A percentile compares a stretch with the other conserved stretches of the same genome.
These are phyloP conservation scores for Eucalyptus shirleyi DNA, from an alignment of 345 rosid species.

Conservation along the genomic window DNA sequence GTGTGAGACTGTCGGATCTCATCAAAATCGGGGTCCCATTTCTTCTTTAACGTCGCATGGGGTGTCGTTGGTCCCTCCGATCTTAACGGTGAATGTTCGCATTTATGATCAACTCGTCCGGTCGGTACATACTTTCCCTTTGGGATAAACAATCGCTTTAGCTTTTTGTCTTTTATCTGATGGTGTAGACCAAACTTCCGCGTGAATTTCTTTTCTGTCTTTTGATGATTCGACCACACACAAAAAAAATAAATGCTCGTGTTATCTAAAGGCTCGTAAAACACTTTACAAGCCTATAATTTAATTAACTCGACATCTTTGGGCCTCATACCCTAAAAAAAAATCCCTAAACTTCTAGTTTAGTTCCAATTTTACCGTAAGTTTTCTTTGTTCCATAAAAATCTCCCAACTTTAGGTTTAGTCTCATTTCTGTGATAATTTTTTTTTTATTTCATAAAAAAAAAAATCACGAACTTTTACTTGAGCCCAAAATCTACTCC, in stretches of 20 bases:
- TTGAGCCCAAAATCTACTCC: accelerated
- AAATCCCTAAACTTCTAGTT: no score
- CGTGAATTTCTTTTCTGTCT: neutral
- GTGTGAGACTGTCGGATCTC: neutral
- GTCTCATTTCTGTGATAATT: neutral
- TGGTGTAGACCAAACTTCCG: neutral
- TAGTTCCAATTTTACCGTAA: no score
- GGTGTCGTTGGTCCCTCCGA: neutral
- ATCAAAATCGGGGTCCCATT: neutral
- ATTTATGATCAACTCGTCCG: neutral
- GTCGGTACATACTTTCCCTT: neutral
- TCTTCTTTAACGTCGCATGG: neutral
- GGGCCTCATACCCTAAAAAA: neutral
- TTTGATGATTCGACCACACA: neutral
- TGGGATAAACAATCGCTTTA: neutral
- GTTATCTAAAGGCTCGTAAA: neutral
- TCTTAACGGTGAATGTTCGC: neutral
- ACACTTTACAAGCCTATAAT: neutral
- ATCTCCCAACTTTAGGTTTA: neutral
- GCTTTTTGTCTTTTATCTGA: neutral
- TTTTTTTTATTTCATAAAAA: no score
- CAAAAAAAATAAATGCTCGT: no score
- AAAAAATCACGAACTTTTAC: no score
- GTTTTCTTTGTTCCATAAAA: no score
- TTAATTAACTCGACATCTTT: neutral